These are phyloP conservation scores for Arthrobotrys iridis DNA, from an alignment of 2,329 filamentous ascomycete genomes.

Conservation along the genomic window DNA sequence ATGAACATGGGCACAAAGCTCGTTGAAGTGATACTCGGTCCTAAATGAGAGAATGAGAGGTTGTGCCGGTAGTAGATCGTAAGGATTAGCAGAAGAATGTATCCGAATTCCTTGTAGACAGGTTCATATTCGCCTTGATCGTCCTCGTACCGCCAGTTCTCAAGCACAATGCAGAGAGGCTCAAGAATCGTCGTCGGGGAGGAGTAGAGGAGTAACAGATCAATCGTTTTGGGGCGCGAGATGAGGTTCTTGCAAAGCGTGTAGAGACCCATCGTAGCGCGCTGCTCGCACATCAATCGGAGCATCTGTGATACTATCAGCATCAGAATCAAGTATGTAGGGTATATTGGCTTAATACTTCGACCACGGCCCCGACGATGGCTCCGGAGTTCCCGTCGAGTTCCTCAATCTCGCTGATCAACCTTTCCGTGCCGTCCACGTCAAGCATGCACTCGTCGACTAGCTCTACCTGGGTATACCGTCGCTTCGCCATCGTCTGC, in stretches of 20 bases:
- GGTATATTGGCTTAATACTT: constrained; percentile 26
- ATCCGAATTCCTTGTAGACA: constrained; percentile 85
- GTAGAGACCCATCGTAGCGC: constrained; percentile 83
- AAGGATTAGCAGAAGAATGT: constrained; percentile 76
- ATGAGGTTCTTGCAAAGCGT: constrained; percentile 77
- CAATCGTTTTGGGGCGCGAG: constrained; percentile 75
- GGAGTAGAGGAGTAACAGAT: constrained; percentile 79
- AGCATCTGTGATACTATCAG: constrained; percentile 68
- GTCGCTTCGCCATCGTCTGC: constrained; percentile 76
- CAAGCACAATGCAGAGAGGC: constrained; percentile 78
- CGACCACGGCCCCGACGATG: constrained; percentile 57
- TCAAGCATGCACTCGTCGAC: constrained; percentile 81
- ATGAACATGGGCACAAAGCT: constrained; percentile 52
- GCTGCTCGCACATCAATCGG: constrained; percentile 73
- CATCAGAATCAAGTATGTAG: not conserved
- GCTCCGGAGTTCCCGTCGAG: constrained; percentile 72
- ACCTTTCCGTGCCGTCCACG: constrained; percentile 76
- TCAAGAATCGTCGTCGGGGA: constrained; percentile 75
- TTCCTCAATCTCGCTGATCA: constrained; percentile 72
- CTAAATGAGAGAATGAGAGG: constrained; percentile 72
- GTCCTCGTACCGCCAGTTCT: constrained; percentile 82
- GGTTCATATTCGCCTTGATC: constrained; percentile 85
- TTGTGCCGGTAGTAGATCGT: constrained; percentile 80
- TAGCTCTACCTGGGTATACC: constrained; percentile 80
- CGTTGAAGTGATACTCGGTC: constrained; percentile 65